Evolutionary conservation across 495 filamentous ascomycete species (phyloP).

Genomic region (Daldinia decipiens): DNA sequence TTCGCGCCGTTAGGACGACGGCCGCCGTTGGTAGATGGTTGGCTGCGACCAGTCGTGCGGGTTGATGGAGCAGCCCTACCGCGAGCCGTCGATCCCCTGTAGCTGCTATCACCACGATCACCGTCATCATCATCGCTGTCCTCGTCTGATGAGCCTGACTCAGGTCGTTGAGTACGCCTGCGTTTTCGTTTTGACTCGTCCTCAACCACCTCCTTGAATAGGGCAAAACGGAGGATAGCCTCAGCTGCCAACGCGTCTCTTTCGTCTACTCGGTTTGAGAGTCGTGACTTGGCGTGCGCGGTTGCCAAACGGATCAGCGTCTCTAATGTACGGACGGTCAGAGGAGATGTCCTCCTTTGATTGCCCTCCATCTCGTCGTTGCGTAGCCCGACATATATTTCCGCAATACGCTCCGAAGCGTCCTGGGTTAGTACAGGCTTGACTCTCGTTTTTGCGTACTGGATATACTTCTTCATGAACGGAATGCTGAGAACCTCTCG

Average conservation of each 20-base stretch:
- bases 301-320: slow-evolving; percentile 97
- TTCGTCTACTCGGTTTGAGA: slow-evolving; percentile 93
- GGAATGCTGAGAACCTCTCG: slow-evolving; percentile 95
- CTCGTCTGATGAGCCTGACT: slow-evolving; percentile 50
- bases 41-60: slow-evolving; percentile 36
- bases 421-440: slow-evolving; percentile 93
- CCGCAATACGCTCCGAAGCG: slow-evolving; percentile 89
- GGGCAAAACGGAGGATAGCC: slow-evolving; percentile 88
- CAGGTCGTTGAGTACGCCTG: slow-evolving; percentile 61
- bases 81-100: slow-evolving; percentile 42
- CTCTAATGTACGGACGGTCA: slow-evolving; percentile 97
- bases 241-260: slow-evolving; percentile 90
- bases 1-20: slow-evolving; percentile 41
- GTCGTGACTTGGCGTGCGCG: slow-evolving; percentile 91
- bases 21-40: slow-evolving; percentile 45
- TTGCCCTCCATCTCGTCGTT: slow-evolving; percentile 97
- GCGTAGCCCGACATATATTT: slow-evolving; percentile 90
- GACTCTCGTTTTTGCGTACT: slow-evolving; percentile 93
- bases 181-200: slow-evolving; percentile 83
- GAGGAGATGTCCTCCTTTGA: slow-evolving; percentile 90
- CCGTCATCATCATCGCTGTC: slow-evolving; percentile 52
- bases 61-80: slow-evolving; percentile 44
- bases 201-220: slow-evolving; percentile 97
- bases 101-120: slow-evolving; percentile 45
- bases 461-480: slow-evolving; percentile 99